A percentile compares a stretch with the other conserved stretches of the same genome.
phyloP scores from a whole-genome alignment of 768 basidiomycete species.

The Hygrophorus russula region DNA sequence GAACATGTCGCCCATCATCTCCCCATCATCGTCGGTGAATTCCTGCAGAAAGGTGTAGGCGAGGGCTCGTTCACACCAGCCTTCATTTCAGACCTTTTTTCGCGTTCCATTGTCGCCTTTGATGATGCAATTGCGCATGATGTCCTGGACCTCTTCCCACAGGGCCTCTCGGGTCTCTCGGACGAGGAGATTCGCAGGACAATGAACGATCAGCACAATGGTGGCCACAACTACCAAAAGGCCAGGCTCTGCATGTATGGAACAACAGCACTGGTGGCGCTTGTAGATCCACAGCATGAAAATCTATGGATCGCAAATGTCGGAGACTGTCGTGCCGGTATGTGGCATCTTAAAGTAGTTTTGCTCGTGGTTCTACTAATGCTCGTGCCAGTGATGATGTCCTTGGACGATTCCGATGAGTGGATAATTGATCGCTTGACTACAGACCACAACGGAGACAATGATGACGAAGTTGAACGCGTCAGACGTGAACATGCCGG shows the following conservation, averaged over 20 bases:
- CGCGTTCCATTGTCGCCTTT: slow-evolving; percentile 46
- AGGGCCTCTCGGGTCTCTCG: slow-evolving; percentile 36
- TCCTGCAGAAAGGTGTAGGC: slow-evolving; percentile 32
- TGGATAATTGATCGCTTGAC: slow-evolving; percentile 58
- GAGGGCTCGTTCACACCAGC: slow-evolving; percentile 30
- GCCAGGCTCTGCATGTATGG: slow-evolving; percentile 70
- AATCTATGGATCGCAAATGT: slow-evolving; percentile 75
- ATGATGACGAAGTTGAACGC: slow-evolving; percentile 53
- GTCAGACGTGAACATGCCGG: slow-evolving; percentile 54
- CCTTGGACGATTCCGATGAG: slow-evolving; percentile 28
- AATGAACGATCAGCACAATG: slow-evolving; percentile 52
- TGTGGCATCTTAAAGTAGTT: slow-evolving; percentile 15
- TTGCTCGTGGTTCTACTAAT: slow-evolving; percentile 1
- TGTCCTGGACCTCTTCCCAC: slow-evolving; percentile 47
- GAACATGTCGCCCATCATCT: slow-evolving; percentile 59
- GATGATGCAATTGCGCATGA: slow-evolving; percentile 61
- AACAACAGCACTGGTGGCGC: slow-evolving; percentile 62
- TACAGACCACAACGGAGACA: slow-evolving; percentile 60
- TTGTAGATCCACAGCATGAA: slow-evolving; percentile 57
- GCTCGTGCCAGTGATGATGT: slow-evolving; percentile 33
- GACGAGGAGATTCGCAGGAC: slow-evolving; percentile 45
- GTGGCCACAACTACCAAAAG: slow-evolving; percentile 51
- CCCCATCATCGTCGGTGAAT: slow-evolving; percentile 55
- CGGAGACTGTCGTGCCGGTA: slow-evolving; percentile 72
- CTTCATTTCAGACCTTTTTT: slow-evolving; percentile 44